Evolutionary conservation across 2,329 filamentous ascomycete genomes (phyloP), one percentile per base, ranked within the genome.

Genomic region (Septoria linicola): DNA sequence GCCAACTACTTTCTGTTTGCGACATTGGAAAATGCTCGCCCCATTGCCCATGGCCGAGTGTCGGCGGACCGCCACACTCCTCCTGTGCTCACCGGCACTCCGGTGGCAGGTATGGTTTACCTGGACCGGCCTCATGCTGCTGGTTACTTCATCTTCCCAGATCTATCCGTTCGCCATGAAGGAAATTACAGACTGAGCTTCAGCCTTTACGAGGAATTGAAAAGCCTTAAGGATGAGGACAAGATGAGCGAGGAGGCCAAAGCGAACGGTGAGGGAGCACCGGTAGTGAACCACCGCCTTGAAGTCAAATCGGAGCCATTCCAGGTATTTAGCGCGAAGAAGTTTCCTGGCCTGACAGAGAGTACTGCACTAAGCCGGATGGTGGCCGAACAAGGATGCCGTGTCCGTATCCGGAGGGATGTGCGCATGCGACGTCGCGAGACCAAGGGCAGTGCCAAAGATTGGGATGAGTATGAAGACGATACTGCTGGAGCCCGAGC

Each of bases 1-100:
- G 91, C 91, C 67, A 96, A 95, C 72, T 97, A 97, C 80, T 97
- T 99, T 73, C 84, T 97, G 34, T 97, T 89, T 65, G 89, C 91
- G 44, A 96, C 90, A 4, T 79, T 99, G 53, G 90, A 96, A 67
- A 84, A 89, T 62, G 87, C 89, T 21, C 87, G 91, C 31, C 82
- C 84, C 23, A 87, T 96, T 53, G 89, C 89, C 14, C 86, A 89
- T 53, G 88, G 87, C 43, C 87, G 90, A 59, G 82, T 88, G 39
- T 82, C 83, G 10, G 79, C 78, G 23, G 76, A 83, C 16, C 81
- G 86, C 8, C 81, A 83, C 42, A 85, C 83, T 51, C 84, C 86
- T 36, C 88, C 93, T 0, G 91, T 97, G 19, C 76, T 99, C 61
- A 97, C 92, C 0, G 93, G 93, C 59, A 92, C 95, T 63, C 90